Conservation (phyloP, 139 green algal species). For the Chlorella sp. region DNA sequence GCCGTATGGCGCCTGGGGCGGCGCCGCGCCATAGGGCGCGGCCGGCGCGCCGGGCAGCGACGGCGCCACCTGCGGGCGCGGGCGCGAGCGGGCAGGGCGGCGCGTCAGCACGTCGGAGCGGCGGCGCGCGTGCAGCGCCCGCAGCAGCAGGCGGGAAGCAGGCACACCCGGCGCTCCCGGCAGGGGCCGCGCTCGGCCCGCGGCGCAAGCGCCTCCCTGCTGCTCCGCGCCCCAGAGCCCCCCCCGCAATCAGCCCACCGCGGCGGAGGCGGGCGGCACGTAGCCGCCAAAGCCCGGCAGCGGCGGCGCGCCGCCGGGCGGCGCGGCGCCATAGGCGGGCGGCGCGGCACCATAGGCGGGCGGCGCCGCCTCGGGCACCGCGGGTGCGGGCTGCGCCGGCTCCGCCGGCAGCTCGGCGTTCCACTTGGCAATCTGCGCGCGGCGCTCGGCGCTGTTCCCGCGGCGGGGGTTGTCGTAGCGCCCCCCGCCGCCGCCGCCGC, state of each 20-base stretch:
- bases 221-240: background rate
- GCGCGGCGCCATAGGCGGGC: background rate
- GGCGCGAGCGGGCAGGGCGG: too few species aligned
- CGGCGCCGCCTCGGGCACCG: background rate
- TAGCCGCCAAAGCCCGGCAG: background rate
- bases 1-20: background rate
- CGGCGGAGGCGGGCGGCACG: background rate
- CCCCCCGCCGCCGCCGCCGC: conserved; percentile 11
- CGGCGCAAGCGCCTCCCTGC: background rate
- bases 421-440: conserved; percentile 76
- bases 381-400: background rate
- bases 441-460: conserved; percentile 62
- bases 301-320: background rate
- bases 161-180: background rate
- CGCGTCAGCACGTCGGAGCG: too few species aligned
- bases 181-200: background rate
- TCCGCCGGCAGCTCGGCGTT: conserved; percentile 54
- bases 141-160: background rate
- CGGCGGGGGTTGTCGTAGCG: conserved; percentile 3
- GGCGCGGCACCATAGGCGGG: background rate
- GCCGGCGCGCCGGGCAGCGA: conserved; percentile 5
- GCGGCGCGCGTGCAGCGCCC: too few species aligned
- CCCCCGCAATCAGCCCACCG: too few species aligned
- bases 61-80: too few species aligned
- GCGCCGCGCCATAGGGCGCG: background rate